Base-by-base conservation (phyloP, 1,139 yeast genomes). In the Lipomyces yarrowii region DNA sequence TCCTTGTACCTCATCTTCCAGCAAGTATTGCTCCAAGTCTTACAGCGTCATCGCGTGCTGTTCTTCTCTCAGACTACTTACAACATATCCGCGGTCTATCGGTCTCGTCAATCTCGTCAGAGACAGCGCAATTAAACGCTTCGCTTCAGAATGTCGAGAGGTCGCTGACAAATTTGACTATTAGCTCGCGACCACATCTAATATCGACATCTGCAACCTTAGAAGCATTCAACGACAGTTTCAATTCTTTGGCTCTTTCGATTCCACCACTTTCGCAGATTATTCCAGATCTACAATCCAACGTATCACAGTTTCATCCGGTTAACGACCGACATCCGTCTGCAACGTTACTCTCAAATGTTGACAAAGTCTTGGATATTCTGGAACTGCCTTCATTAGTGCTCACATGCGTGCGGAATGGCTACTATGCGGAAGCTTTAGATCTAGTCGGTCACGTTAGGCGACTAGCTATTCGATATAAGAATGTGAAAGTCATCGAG, bases 391-490 rank as follows among this genome's bases (percentile, higher is more conserved):
- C 98, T 0, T 84, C 96, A 1, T 77, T 93, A 62, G 87, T 96
- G 55, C 83, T 87, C 64, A 86, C 93, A n/a, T 91, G 98, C 77
- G 91, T 92, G 6, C 82, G 86, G 62, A 89, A 90, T 63, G 97
- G 97, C 0, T 90, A 90, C 74, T 94, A 92, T 75, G 90, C 92
- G 55, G 97, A 92, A 73, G 92, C 97, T 6, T 83, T 93, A 51
- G 96, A 91, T 71, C 84, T 90, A 21, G 87, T 91, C 21, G 83
- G 88, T 57, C 86, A 90, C 73, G 86, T 90, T 0, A 84, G 87
- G 68, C 82, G 96, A 60, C 79, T 93, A 53, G 80, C 83, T 0
- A 84, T 87, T 32, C 81, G 96, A 65, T 93, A 88, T 76, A 91
- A 91, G 1, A 84, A 84, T 53, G 80, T 90, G 10, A 76, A 78